Base-by-base conservation (phyloP, 805 yeast species). In the Saturnispora sanitii region DNA sequence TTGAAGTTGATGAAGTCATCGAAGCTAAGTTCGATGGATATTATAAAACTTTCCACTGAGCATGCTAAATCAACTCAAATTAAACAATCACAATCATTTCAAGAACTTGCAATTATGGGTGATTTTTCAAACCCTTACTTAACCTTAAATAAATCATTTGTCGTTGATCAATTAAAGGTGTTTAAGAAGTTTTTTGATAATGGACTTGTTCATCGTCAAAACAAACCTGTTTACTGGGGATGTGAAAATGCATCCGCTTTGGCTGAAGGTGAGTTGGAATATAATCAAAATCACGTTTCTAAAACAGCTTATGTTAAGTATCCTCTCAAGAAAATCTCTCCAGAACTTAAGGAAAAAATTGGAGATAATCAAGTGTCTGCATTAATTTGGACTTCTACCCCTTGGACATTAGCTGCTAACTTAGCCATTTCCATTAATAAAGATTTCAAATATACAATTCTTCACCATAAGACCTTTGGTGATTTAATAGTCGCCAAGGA, bases 201-300 rank as follows among this genome's bases (percentile, higher is more conserved):
- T 36, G 82, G 82, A 0, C 62, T 90, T 35, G 75, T 92, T 30
- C 78, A 77, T 38, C 71, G 97, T 51, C 94, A 88, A 55, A 75
- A 81, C 51, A 87, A 87, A 55, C 99, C 99, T 0, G 97, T 94
- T 1, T 92, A 81, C 69, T 92, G 97, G 96, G 94, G 96, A 1
- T 80, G 90, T 47, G 96, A 88, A 54, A 84, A 95, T 2, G 73
- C 76, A 43, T 88, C 98, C 0, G 97, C 97, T 0, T 65, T 92
- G 46, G 98, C 98, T 0, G 99, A 92, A 60, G 90, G 96, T 17
- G 99, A 92, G 57, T 67, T 92, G 43, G 96, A 90, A 54, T 92
- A 92, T 58, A 82, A 82, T 38, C 75, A 74, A 17, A 54, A 67
- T 13, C 95, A 86, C 57, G 65, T 54, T 33, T 82, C 94, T 0